Evolutionary conservation across 768 basidiomycete genomes (phyloP), one percentile per base, ranked within the genome.

Genomic region (Mycena kentingensis): DNA sequence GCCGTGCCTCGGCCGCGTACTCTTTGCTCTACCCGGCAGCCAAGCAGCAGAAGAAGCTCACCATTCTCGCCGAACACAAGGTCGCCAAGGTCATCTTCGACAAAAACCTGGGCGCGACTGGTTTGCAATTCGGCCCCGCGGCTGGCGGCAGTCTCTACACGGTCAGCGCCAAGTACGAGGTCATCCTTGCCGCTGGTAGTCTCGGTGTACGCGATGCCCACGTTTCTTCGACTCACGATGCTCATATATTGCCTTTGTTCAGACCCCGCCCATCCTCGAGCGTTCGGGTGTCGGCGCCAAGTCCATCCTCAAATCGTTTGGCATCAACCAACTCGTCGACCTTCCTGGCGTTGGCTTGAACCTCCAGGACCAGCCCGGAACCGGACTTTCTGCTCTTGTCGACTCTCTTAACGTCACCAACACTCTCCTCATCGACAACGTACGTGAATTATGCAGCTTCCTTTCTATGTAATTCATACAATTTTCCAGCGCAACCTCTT

Each of bases 321-420:
- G 63, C 13, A 70, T 79, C 59, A 44, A 52, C 15, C 53, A 61
- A 38, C 61, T 66, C 42, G 58, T 74, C 19, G 70, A 77, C 47
- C 64, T 77, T 3, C 73, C 74, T 1, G 70, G 65, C 21, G 77
- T 79, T 39, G 77, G 77, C 7, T 62, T 67, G 51, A 74, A 77
- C 57, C 60, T 78, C 15, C 68, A 74, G 51, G 74, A 76, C 38
- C 55, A 57, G 45, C 55, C 55, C 3, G 55, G 55, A 4, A 57
- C 55, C 7, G 47, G 46, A 19, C 51, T 57, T 22, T 52, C 55
- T 2, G 55, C 55, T 2, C 46, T 49, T 24, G 51, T 57, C 6
- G 34, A 52, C 29, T 25, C 55, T 2, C 39, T 36, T 19, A 53
- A 52, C 32, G 46, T 19, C 12, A 38, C 55, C 4, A 49, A 49